Base-by-base conservation (phyloP, 768 basidiomycete species). In the Saitozyma podzolica region DNA sequence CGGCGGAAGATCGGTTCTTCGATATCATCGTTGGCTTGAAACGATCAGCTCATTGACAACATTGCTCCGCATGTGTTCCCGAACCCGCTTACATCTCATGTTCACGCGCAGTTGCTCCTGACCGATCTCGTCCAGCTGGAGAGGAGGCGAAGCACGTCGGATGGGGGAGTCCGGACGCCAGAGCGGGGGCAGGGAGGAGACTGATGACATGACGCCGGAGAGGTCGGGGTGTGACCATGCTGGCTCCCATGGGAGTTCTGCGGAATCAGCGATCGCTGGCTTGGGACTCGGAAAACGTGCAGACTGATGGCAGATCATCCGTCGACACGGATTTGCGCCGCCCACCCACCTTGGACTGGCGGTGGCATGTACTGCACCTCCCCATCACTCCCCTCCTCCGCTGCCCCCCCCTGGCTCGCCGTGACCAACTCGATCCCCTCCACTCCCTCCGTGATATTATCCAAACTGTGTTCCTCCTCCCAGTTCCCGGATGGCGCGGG, bases 321-420 rank as follows among this genome's bases (percentile, higher is more conserved):
- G 37, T 9, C 47, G 17, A 6, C 13, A 17, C 13, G 48, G 4
- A 2, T 6, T 11, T 40, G 11, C 13, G 50, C 37, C 2, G 13
- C 8, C 8, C 14, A 63, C 69, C 43, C 55, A 72, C 70, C 64
- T 50, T 57, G 20, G 11, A 61, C 59, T 13, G 54, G 54, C 7
- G 71, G 71, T 1, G 71, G 71, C 71, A 73, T 73, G 54, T 73
- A 73, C 51, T 73, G 68, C 8, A 70, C 50, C 17, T 72, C 70
- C 17, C 45, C 48, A 54, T 73, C 71, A 41, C 61, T 62, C 47
- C 60, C 66, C 14, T 57, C 65, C 50, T 69, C 70, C n/a, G 20
- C 56, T 19, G 56, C 50, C 45, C 58, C 59, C 0, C 53, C 42
- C 58, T 59, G 16, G 9, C 17, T 57, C 19, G 41, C 59, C 3